phyloP scores from a whole-genome alignment of 2,329 filamentous ascomycete genomes.

The Ceratocystis albifundus region DNA sequence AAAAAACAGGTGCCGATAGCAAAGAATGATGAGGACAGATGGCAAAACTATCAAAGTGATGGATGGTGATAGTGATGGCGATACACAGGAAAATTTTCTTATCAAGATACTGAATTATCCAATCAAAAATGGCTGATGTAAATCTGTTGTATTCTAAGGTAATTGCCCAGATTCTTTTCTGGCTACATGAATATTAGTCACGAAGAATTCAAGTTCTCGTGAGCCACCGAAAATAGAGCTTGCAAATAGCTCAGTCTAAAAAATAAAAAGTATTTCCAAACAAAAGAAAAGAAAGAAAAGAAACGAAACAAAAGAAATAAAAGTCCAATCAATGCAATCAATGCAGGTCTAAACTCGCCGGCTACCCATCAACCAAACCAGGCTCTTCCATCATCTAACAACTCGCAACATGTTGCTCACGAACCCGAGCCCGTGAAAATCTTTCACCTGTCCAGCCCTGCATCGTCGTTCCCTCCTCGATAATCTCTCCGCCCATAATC shows the following conservation, averaged over 20 bases:
- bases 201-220: background rate
- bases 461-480: constrained; percentile 39
- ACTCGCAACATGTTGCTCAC: background rate
- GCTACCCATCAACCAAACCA: too few species aligned
- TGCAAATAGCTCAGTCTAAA: background rate
- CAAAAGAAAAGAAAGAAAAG: too few species aligned
- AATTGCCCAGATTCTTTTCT: background rate
- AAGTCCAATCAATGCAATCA: background rate
- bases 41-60: too few species aligned
- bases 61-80: too few species aligned
- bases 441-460: constrained; percentile 45
- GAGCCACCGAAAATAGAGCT: background rate
- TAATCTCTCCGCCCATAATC: constrained; percentile 45
- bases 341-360: background rate
- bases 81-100: too few species aligned
- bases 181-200: background rate
- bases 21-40: too few species aligned
- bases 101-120: too few species aligned
- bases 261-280: background rate
- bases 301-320: too few species aligned
- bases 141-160: background rate
- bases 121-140: background rate
- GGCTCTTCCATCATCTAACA: background rate
- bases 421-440: constrained; percentile 28
- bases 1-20: too few species aligned